Conservation (phyloP, 208 protist genomes). For the Phytomonas serpens region DNA sequence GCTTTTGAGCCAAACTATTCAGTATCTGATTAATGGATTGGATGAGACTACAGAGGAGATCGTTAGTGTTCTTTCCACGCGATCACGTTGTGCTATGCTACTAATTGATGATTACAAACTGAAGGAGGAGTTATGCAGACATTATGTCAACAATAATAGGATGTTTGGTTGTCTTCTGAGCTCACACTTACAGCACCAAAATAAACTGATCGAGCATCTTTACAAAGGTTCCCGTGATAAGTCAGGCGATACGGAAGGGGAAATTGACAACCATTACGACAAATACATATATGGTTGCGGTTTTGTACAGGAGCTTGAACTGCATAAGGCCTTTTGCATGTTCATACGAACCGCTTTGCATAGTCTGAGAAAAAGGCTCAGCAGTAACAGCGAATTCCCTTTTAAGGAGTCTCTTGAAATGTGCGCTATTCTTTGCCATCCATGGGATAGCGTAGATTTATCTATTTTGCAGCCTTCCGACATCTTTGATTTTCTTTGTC, state of each 20-base stretch:
- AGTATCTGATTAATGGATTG: conserved; percentile 53
- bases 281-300: conserved; percentile 70
- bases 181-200: conserved; percentile 27
- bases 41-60: conserved; percentile 32
- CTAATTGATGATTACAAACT: conserved; percentile 54
- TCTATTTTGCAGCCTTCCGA: conserved; percentile 62
- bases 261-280: conserved; percentile 52
- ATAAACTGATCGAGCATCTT: not conserved
- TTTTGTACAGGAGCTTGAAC: conserved; percentile 58
- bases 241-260: conserved; percentile 8
- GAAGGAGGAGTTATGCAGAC: conserved; percentile 51
- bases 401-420: conserved; percentile 35
- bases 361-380: conserved; percentile 27
- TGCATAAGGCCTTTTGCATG: conserved; percentile 65
- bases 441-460: conserved; percentile 82
- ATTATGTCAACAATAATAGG: conserved; percentile 30
- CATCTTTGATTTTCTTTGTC: conserved; percentile 66
- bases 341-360: conserved; percentile 65
- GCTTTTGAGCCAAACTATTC: conserved; percentile 45
- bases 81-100: conserved; percentile 33
- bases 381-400: conserved; percentile 21
- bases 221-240: conserved; percentile 8
- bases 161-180: conserved; percentile 37
- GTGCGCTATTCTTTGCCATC: conserved; percentile 77
- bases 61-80: conserved; percentile 24